phyloP scores from a whole-genome alignment of 2,329 filamentous ascomycete genomes.

The Tolypocladium cylindrosporum region DNA sequence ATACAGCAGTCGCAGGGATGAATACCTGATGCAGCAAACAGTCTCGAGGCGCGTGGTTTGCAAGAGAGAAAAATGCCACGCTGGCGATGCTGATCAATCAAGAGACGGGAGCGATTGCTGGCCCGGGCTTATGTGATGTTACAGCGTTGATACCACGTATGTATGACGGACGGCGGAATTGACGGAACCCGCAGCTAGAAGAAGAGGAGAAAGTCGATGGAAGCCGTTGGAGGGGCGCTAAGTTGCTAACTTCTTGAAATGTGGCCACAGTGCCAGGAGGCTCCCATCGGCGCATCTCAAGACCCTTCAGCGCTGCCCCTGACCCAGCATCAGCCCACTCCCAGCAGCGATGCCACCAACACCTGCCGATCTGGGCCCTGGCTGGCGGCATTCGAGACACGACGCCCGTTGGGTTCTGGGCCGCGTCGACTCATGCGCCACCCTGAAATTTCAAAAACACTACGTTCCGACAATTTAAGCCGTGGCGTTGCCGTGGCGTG shows the following conservation, averaged over 20 bases:
- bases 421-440: not conserved
- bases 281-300: not conserved
- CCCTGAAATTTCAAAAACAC: not conserved
- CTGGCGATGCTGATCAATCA: slow-evolving; percentile 8
- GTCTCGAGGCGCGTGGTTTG: not conserved
- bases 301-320: not conserved
- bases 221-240: not conserved
- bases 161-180: not conserved
- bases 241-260: not conserved
- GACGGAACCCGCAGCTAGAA: not conserved
- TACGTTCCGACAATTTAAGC: not conserved
- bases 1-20: not conserved
- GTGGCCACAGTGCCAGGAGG: not conserved
- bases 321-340: not conserved
- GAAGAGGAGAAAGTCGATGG: not conserved
- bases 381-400: not conserved
- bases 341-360: not conserved
- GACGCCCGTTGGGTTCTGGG: not conserved
- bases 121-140: not conserved
- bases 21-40: not conserved
- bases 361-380: not conserved
- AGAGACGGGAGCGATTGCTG: not conserved
- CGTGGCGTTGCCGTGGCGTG: not conserved
- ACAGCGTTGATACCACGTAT: not conserved
- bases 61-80: slow-evolving; percentile 11